Evolutionary conservation across 75 land plant genomes (phyloP).

Genomic region (Cunninghamia lanceolata): DNA sequence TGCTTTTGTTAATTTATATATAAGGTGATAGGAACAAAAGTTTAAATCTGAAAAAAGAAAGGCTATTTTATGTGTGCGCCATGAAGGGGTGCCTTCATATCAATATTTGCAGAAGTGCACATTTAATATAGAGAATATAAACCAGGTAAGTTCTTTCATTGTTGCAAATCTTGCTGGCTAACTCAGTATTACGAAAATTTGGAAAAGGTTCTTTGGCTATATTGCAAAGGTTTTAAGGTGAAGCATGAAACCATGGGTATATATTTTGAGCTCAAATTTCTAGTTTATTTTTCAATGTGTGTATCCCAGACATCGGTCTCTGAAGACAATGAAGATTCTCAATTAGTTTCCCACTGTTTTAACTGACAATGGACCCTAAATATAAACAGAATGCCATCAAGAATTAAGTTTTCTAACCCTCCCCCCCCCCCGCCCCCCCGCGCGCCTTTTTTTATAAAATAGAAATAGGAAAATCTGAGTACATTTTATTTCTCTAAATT

Average conservation of each 20-base stretch:
- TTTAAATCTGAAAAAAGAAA: background rate
- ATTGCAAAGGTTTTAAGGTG: background rate
- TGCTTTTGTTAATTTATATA: background rate
- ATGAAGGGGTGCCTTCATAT: conserved; percentile 26
- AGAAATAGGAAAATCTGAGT: too few species aligned
- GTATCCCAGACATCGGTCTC: background rate
- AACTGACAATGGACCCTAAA: too few species aligned
- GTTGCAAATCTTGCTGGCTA: background rate
- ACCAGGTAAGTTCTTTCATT: conserved; percentile 16
- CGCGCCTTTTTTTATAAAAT: too few species aligned
- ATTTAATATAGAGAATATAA: conserved; percentile 30
- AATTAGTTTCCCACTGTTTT: too few species aligned
- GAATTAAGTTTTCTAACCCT: too few species aligned
- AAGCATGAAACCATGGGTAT: background rate
- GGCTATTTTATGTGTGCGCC: background rate
- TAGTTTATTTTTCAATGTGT: background rate
- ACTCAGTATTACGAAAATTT: background rate
- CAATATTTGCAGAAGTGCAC: conserved; percentile 16
- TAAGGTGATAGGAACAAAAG: too few species aligned
- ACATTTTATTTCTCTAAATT: too few species aligned
- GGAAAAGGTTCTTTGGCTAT: too few species aligned
- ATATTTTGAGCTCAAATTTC: background rate
- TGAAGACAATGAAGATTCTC: background rate
- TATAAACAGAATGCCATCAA: too few species aligned
- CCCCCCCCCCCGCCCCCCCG: too few species aligned